phyloP scores from a whole-genome alignment of 371 early-diverging fungal genomes.

The Coemansia sp. region DNA sequence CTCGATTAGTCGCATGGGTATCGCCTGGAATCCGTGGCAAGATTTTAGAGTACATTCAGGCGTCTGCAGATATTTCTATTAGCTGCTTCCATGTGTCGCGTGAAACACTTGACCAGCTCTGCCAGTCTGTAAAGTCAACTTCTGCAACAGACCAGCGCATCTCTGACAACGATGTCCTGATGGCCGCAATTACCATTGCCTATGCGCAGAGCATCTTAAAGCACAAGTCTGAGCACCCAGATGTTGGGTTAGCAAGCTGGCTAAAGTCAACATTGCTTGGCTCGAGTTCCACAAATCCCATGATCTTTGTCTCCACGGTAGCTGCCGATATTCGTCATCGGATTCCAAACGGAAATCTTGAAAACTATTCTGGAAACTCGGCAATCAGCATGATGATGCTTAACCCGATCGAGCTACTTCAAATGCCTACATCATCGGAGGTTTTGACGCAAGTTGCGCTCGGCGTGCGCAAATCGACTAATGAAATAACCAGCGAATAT shows the following conservation, averaged over 20 bases:
- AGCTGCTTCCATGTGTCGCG: slow-evolving; percentile 7
- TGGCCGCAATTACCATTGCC: slow-evolving; percentile 4
- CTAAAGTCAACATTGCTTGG: too few relatives aligned
- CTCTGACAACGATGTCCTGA: slow-evolving; percentile 30
- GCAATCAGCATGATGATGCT: too few relatives aligned
- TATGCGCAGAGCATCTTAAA: slow-evolving; percentile 1
- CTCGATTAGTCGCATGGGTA: slow-evolving; percentile 7
- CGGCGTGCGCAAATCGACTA: background rate
- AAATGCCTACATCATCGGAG: background rate
- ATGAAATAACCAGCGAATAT: background rate
- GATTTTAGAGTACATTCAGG: background rate
- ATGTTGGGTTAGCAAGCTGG: too few relatives aligned
- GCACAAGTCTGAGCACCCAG: too few relatives aligned
- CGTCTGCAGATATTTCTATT: too few relatives aligned
- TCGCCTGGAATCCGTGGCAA: slow-evolving; percentile 9
- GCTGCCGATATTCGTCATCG: too few relatives aligned
- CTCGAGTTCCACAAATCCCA: too few relatives aligned
- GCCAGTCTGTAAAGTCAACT: background rate
- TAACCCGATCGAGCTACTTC: background rate
- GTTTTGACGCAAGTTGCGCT: slow-evolving; percentile 5
- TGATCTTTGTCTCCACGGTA: too few relatives aligned
- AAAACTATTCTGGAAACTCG: too few relatives aligned
- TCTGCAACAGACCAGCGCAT: background rate
- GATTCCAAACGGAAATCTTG: too few relatives aligned
- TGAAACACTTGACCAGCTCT: background rate